Base-by-base conservation (phyloP, 2,329 filamentous ascomycete genomes). In the Pyricularia grisea region DNA sequence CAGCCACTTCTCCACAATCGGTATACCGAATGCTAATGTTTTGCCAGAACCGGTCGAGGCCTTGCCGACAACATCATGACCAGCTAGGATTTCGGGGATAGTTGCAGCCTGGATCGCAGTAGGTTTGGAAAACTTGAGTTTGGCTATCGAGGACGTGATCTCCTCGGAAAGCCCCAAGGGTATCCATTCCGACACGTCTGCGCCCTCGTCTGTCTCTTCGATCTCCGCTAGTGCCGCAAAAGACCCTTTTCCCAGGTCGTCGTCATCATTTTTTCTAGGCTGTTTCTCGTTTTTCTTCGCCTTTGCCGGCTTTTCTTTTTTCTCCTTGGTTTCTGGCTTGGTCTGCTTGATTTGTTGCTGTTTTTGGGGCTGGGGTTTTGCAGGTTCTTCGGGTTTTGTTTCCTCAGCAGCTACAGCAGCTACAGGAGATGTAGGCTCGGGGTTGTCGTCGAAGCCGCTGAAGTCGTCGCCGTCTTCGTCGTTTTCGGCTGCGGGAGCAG, bases 1-100 rank as follows among this genome's bases (percentile, higher is more conserved):
- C 12, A 99, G 80, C 83, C 90, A 97, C 69, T 86, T 85, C 78
- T 99, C 94, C 11, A 98, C 83, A 69, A 99, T 95, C 0, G 95
- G 95, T 71, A 99, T 93, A 1, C 91, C 93, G 78, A 97, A 99
- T 0, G 95, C 94, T 64, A 99, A 82, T 0, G 95, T 99, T 80
- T 99, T 99, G 74, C 95, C 95, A 17, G 95, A 98, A 72, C 95
- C 95, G 0, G 95, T 99, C 12, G 94, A 91, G 1, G 95, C 95
- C 80, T 99, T 99, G 61, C 95, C 95, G 72, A 99, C 91, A 20
- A 98, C 90, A 78, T 99, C 94, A 76, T 92, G 91, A 0, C 94
- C 94, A 6, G 88, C 87, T 25, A 94, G 77, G 65, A 97, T 92
- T 68, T 92, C 86, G 0, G 95, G 94, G 73, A 99, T 97, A 0